Evolutionary conservation across 2,329 filamentous ascomycete species (phyloP), one percentile per base, ranked within the genome.

Genomic region (Colletotrichum limetticola): DNA sequence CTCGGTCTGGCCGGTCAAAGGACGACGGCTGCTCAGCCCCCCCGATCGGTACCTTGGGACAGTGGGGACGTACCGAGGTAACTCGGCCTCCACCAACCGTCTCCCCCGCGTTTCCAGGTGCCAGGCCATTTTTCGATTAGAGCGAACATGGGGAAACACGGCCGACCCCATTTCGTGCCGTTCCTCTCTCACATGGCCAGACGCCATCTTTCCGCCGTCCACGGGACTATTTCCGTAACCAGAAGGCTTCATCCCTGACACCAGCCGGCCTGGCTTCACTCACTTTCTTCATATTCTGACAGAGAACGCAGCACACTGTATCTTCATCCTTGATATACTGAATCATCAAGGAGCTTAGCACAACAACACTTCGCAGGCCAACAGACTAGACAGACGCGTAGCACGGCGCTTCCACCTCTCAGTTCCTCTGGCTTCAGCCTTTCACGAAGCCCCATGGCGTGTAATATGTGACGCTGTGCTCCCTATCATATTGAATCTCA

Each of bases 71-170:
- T 66, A 53, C 71, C 71, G 66, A 70, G 71, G 71, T 71, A 73
- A 73, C 71, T 73, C 71, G 71, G 71, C 66, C 71, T 73, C 66
- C 71, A 53, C 71, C 32, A 37, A 37, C 5, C 32, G 46, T 32
- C 37, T 73, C 71, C 71, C 71, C 71, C 71, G 71, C 71, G 71
- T 69, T 61, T 35, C 66, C 59, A 69, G 53, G 53, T 61, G 26
- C 66, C 59, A 69, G 53, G 53, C 59, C 59, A 60, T 68, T 68
- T 71, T 37, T 61, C 5, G 65, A 68, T 68, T 72, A 52, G 26
- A 49, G 35, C 63, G 46, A 53, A 42, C 42, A 49, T 56, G 68
- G 68, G 63, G 68, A 57, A 55, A 42, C 37, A 42, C 37, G 14
- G 37, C 37, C 37, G 37, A 42, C 37, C 16, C 37, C 37, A 42